Conservation (phyloP, 2,329 filamentous ascomycete genomes). For the Atkinsonella texensis region DNA sequence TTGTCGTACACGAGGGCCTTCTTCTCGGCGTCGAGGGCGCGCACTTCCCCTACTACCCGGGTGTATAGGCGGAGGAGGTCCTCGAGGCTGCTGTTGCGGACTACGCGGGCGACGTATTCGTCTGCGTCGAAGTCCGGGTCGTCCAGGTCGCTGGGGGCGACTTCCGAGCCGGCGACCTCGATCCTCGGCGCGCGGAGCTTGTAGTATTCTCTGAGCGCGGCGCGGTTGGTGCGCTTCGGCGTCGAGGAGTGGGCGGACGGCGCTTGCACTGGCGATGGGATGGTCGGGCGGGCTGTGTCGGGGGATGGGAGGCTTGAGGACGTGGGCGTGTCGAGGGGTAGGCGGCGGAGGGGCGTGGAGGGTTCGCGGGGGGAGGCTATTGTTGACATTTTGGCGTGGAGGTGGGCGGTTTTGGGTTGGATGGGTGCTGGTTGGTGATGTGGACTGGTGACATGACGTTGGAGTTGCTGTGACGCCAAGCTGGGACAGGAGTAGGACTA, state of each 20-base stretch:
- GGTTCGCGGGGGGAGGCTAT: constrained; percentile 52
- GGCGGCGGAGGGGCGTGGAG: constrained; percentile 44
- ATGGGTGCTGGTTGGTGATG: not conserved
- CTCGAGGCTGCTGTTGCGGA: constrained; percentile 52
- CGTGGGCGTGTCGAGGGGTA: constrained; percentile 49
- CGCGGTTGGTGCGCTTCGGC: constrained; percentile 55
- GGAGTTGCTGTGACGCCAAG: too few species aligned
- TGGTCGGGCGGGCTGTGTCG: constrained; percentile 50
- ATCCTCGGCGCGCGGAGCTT: constrained; percentile 49
- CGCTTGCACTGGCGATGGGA: constrained; percentile 35
- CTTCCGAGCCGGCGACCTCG: constrained; percentile 39
- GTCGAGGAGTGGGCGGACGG: constrained; percentile 24
- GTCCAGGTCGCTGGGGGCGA: constrained; percentile 62
- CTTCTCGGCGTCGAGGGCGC: constrained; percentile 86
- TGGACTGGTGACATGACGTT: not conserved
- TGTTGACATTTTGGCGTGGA: constrained; percentile 41
- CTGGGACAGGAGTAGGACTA: too few species aligned
- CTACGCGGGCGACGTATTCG: constrained; percentile 50
- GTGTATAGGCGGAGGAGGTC: constrained; percentile 61
- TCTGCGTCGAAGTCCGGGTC: constrained; percentile 57
- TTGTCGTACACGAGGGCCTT: constrained; percentile 98
- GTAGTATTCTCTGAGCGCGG: constrained; percentile 89
- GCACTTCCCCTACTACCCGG: constrained; percentile 64
- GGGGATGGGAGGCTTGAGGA: constrained; percentile 66
- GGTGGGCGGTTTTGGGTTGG: not conserved